Evolutionary conservation across 2,329 filamentous ascomycete species (phyloP).

Genomic region (Pyricularia sp.): DNA sequence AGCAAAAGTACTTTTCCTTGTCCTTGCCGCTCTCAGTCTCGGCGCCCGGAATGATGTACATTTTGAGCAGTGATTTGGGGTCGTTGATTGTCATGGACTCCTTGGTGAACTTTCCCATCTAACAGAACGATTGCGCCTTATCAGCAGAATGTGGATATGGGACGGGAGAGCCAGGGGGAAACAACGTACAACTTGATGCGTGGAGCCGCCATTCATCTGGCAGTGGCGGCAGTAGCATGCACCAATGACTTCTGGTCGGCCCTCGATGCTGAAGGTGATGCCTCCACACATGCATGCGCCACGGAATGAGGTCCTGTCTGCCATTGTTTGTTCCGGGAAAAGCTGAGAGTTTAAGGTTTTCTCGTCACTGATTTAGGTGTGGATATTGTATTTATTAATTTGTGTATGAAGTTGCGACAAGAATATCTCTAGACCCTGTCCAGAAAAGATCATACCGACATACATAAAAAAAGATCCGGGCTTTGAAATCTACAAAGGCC

Average conservation of each 20-base stretch:
- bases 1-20: conserved; percentile 12
- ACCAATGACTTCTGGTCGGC: conserved; percentile 8
- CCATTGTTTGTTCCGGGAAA: background rate
- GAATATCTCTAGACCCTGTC: no score
- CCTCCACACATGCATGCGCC: conserved; percentile 11
- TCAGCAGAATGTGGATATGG: background rate
- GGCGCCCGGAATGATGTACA: conserved; percentile 9
- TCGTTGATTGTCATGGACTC: conserved; percentile 10
- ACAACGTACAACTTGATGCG: conserved; percentile 10
- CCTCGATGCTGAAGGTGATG: conserved; percentile 9
- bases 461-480: no score
- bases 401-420: background rate
- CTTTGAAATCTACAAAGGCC: no score
- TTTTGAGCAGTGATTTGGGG: conserved; percentile 8
- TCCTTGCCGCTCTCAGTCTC: conserved; percentile 9
- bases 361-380: background rate
- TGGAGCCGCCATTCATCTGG: conserved; percentile 9
- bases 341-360: background rate
- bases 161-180: background rate
- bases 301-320: background rate
- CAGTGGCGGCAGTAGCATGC: conserved; percentile 12
- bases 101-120: conserved; percentile 10
- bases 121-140: background rate
- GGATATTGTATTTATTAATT: background rate
- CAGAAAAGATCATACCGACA: no score